phyloP scores from a whole-genome alignment of 2,329 filamentous ascomycete species.

The Alternaria alternata region DNA sequence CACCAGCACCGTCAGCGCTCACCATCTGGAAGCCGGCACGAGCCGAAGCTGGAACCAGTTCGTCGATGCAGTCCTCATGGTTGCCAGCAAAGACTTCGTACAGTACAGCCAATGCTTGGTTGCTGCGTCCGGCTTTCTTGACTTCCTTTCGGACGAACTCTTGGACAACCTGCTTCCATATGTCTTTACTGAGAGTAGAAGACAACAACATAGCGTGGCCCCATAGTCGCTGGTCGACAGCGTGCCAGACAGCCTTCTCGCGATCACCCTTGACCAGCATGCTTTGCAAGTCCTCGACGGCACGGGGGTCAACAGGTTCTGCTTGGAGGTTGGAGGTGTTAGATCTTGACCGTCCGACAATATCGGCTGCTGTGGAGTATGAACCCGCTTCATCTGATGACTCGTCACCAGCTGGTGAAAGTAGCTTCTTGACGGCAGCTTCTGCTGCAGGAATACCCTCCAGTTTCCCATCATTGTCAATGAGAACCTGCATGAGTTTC shows the following conservation, averaged over 20 bases:
- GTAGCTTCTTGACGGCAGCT: constrained; percentile 75
- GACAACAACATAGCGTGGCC: constrained; percentile 94
- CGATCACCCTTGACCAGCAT: constrained; percentile 81
- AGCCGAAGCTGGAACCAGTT: constrained; percentile 91
- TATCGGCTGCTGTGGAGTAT: constrained; percentile 47
- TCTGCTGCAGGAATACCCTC: constrained; percentile 78
- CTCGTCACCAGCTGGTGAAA: constrained; percentile 66
- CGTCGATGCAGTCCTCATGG: constrained; percentile 91
- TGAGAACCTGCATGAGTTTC: constrained; percentile 81
- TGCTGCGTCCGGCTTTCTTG: constrained; percentile 78
- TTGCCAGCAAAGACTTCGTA: constrained; percentile 96
- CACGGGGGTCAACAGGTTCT: constrained; percentile 74
- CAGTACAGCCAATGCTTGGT: constrained; percentile 86
- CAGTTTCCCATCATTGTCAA: constrained; percentile 85
- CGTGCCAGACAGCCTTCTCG: constrained; percentile 91
- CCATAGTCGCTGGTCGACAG: constrained; percentile 93
- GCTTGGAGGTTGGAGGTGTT: constrained; percentile 50
- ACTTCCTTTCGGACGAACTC: constrained; percentile 97
- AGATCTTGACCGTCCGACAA: constrained; percentile 45
- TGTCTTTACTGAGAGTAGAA: constrained; percentile 73
- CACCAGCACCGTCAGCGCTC: constrained; percentile 68
- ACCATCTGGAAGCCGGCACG: constrained; percentile 92
- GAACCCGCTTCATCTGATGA: constrained; percentile 32
- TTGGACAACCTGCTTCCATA: constrained; percentile 92
- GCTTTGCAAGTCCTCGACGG: constrained; percentile 75